phyloP scores from a whole-genome alignment of 768 basidiomycete genomes.

The Suillus occidentalis region DNA sequence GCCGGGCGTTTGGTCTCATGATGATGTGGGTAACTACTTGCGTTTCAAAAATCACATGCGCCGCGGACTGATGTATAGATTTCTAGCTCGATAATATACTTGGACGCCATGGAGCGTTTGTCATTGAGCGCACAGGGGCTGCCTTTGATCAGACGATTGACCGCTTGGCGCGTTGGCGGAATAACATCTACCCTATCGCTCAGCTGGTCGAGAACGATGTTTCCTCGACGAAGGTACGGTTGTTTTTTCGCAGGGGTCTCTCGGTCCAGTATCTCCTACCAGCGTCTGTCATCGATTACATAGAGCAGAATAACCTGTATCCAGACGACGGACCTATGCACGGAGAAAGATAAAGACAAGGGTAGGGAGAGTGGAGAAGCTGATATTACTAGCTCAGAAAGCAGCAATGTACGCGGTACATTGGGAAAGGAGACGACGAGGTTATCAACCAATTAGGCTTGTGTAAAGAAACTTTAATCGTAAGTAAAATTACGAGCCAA shows the following conservation, averaged over 20 bases:
- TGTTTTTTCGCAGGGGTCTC: constrained; percentile 77
- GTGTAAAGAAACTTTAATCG: not conserved
- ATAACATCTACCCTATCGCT: constrained; percentile 88
- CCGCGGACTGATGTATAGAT: constrained; percentile 6
- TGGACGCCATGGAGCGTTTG: constrained; percentile 90
- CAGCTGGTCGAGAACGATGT: constrained; percentile 98
- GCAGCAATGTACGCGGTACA: not conserved
- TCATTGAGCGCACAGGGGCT: constrained; percentile 92
- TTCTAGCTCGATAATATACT: constrained; percentile 90
- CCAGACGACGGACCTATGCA: constrained; percentile 52
- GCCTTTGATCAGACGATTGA: constrained; percentile 83
- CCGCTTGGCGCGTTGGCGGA: constrained; percentile 68
- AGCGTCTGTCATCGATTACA: constrained; percentile 89
- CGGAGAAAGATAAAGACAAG: constrained; percentile 39
- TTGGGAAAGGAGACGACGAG: not conserved
- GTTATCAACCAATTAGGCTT: not conserved
- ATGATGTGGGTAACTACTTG: constrained; percentile 69
- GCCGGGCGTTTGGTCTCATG: constrained; percentile 95
- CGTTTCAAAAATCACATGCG: constrained; percentile 5
- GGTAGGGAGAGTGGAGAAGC: constrained; percentile 26
- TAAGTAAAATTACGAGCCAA: not conserved
- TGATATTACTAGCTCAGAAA: not conserved
- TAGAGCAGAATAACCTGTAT: constrained; percentile 80
- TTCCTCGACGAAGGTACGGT: constrained; percentile 88
- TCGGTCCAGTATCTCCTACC: constrained; percentile 90